These are phyloP conservation scores for Aspergillus conjunctus DNA, from an alignment of 495 filamentous ascomycete species.

Conservation along the genomic window DNA sequence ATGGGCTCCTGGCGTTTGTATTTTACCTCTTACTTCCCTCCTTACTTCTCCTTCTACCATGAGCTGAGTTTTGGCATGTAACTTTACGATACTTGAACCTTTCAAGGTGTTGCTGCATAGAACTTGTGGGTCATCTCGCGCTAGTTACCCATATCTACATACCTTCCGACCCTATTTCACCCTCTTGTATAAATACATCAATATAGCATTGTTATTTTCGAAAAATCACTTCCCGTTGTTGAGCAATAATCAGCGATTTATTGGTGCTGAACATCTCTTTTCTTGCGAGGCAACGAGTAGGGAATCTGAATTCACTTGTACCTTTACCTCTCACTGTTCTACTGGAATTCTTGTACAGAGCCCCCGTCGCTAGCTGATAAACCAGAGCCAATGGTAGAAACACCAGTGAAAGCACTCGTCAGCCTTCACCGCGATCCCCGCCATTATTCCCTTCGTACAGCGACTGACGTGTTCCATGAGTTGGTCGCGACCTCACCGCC, in stretches of 20 bases:
- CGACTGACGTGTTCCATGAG: conserved; percentile 6
- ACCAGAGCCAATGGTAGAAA: conserved; percentile 4
- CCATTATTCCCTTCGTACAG: not conserved
- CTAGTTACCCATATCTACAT: not conserved
- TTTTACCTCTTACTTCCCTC: conserved; percentile 18
- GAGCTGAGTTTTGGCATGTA: conserved; percentile 25
- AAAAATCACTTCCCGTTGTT: not conserved
- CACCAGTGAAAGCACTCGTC: not conserved
- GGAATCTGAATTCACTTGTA: not conserved
- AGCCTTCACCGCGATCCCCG: conserved; percentile 7
- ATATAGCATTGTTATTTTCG: not conserved
- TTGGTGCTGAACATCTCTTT: no score
- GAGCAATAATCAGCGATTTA: no score
- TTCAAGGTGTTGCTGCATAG: not conserved
- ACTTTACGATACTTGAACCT: conserved; percentile 21
- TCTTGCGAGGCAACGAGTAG: not conserved
- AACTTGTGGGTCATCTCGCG: not conserved
- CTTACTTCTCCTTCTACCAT: conserved; percentile 9
- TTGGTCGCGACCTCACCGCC: conserved; percentile 11
- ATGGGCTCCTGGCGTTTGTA: conserved; percentile 25
- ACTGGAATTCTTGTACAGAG: not conserved
- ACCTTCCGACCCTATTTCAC: not conserved
- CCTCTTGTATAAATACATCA: conserved; percentile 22
- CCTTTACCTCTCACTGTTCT: not conserved
- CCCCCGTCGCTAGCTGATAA: not conserved